Percentiles rank a stretch among this genome's conserved stretches.
Evolutionary conservation across 805 yeast species (phyloP).

Genomic region (Isabelozyma rhagii): DNA sequence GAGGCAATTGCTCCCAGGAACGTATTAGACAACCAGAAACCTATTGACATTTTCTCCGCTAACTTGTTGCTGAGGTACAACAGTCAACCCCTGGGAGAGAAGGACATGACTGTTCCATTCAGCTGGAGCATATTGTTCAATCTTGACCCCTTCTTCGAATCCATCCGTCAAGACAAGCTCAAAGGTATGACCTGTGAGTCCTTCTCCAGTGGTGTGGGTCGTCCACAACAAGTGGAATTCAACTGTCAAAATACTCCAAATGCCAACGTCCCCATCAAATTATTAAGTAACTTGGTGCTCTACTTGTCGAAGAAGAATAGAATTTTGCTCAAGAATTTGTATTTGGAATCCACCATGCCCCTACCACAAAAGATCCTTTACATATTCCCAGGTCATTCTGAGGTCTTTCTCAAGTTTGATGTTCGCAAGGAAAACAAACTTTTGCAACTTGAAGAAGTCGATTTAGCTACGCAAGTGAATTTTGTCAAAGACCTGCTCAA

Average conservation of each 20-base stretch:
- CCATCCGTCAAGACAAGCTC: background rate
- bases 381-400: constrained; percentile 1
- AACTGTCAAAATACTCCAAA: background rate
- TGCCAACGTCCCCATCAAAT: background rate
- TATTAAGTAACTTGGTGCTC: background rate
- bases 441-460: background rate
- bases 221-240: background rate
- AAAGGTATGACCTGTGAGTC: background rate
- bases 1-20: background rate
- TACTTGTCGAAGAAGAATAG: background rate
- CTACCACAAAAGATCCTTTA: background rate
- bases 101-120: background rate
- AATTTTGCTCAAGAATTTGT: background rate
- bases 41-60: background rate
- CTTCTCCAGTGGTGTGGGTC: background rate
- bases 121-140: background rate
- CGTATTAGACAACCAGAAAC: background rate
- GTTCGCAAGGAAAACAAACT: background rate
- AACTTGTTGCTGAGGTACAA: background rate
- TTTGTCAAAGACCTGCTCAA: background rate
- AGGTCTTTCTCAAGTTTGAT: background rate
- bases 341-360: background rate
- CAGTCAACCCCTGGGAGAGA: background rate
- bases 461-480: background rate
- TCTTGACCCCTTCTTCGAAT: background rate